Base-by-base conservation (phyloP, 2,329 filamentous ascomycete species). In the Aspergillus floridensis region DNA sequence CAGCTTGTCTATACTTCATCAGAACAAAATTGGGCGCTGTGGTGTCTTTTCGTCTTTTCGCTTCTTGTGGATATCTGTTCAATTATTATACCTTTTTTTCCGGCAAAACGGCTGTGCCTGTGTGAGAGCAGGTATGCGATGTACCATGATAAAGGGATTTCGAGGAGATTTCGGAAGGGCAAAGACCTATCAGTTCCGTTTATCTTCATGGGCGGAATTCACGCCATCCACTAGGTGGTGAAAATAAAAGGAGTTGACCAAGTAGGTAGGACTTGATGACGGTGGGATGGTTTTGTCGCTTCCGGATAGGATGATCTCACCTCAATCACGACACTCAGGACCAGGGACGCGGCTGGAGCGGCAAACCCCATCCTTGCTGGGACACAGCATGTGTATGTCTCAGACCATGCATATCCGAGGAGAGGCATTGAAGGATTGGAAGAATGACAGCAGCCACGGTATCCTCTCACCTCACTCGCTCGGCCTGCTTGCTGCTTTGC, bases 291-390 rank as follows among this genome's bases (percentile, higher is more conserved):
- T 35, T 29, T 10, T 35, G 5, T 35, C 16, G 4, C 32, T 12
- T 16, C 12, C 32, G 11, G 5, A 35, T 8, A 29, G 7, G 26
- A 29, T 29, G 26, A 35, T 12, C 5, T 19, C n/a, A 44, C 16
- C 38, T n/a, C 38, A 8, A 19, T 19, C 14, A 44, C 38, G 16
- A 19, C 24, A 26, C 22, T 3, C 22, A 49, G 14, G 3, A 35
- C 53, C 53, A 48, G 47, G 53, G 35, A 44, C 44, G 53, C 31
- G 53, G 53, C 53, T 55, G 44, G 41, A 32, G 47, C 29, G 38
- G 53, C 12, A 55, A 44, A 19, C 38, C 16, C n/a, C 38, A 19
- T 44, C 38, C 38, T 44, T 19, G 38, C 38, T 19, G 16, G 6
- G 38, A 44, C 16, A 44, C 38, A 8, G 38, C 16, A 14, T 35